Conservation (phyloP, 1,139 yeast genomes). For the Geotrichum reessii region DNA sequence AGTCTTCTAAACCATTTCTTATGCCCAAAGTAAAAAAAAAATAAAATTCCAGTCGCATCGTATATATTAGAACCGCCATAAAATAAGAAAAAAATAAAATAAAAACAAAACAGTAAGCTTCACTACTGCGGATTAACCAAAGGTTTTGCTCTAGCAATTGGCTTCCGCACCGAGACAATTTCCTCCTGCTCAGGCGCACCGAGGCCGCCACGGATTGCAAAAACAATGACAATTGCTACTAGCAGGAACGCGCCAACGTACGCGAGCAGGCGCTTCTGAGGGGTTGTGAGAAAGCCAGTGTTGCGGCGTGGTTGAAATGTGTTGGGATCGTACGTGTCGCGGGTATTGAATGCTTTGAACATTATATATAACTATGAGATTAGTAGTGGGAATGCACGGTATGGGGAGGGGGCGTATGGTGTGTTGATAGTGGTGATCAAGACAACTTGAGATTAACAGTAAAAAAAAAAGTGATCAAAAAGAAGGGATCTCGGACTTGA, state of each 20-base stretch:
- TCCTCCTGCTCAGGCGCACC: slow-evolving; percentile 10
- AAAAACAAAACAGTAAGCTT: too few relatives aligned
- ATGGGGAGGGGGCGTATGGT: not conserved
- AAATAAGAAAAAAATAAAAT: too few relatives aligned
- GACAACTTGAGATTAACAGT: too few relatives aligned
- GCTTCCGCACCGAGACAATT: slow-evolving; percentile 4
- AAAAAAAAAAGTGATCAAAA: too few relatives aligned
- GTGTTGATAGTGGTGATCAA: too few relatives aligned
- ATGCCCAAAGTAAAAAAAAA: not conserved
- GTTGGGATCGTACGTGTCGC: slow-evolving; percentile 3
- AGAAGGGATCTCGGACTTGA: too few relatives aligned
- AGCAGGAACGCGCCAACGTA: slow-evolving; percentile 21
- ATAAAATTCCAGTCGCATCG: not conserved
- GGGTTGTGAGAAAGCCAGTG: slow-evolving; percentile 20
- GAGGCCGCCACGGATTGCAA: slow-evolving; percentile 4
- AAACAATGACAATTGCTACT: slow-evolving; percentile 16
- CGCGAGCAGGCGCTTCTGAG: slow-evolving; percentile 23
- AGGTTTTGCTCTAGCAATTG: not conserved
- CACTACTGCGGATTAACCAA: not conserved
- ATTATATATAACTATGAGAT: not conserved
- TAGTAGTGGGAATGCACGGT: not conserved
- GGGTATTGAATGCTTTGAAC: slow-evolving; percentile 1
- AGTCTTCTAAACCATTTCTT: not conserved
- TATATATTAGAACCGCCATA: too few relatives aligned
- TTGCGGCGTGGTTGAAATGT: slow-evolving; percentile 13